Conservation (phyloP, 768 basidiomycete genomes). For the Phylloporus arenicola region DNA sequence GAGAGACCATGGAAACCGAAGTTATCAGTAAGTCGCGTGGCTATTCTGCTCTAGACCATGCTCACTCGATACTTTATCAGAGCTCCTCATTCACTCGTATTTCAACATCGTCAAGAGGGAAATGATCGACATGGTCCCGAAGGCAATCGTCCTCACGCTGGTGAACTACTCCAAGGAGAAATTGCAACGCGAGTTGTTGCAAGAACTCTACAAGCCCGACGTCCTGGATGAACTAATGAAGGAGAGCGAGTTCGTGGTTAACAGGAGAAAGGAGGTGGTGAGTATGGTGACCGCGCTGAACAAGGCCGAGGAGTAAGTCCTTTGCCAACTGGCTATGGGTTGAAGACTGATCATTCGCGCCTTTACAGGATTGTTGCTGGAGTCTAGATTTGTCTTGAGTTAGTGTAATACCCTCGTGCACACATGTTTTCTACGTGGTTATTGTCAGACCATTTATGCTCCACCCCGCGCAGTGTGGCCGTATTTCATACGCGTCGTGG, state of each 20-base stretch:
- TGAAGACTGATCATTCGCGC: conserved; percentile 8
- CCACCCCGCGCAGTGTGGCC: neutral
- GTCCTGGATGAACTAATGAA: conserved; percentile 93
- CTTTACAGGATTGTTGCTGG: conserved; percentile 55
- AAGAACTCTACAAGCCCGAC: conserved; percentile 96
- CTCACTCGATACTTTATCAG: conserved; percentile 35
- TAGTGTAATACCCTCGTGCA: conserved; percentile 30
- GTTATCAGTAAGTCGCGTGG: conserved; percentile 83
- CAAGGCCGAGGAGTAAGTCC: conserved; percentile 95
- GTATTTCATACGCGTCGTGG: neutral
- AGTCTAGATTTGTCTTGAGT: conserved; percentile 35
- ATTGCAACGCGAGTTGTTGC: conserved; percentile 87
- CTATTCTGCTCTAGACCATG: neutral
- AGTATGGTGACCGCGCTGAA: conserved; percentile 91
- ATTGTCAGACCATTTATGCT: conserved; percentile 15
- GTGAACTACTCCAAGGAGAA: conserved; percentile 93
- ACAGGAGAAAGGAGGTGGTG: conserved; percentile 88
- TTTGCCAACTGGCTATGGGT: neutral
- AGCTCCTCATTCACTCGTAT: conserved; percentile 93
- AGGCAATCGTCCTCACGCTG: conserved; percentile 86
- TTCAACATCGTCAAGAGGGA: conserved; percentile 98
- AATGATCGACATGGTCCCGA: conserved; percentile 99
- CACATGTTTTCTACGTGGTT: conserved; percentile 18
- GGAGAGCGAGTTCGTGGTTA: conserved; percentile 87
- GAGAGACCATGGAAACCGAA: conserved; percentile 98